Evolutionary conservation across 2,329 filamentous ascomycete genomes (phyloP), one percentile per base, ranked within the genome.

Genomic region (Paramyrothecium roridum): DNA sequence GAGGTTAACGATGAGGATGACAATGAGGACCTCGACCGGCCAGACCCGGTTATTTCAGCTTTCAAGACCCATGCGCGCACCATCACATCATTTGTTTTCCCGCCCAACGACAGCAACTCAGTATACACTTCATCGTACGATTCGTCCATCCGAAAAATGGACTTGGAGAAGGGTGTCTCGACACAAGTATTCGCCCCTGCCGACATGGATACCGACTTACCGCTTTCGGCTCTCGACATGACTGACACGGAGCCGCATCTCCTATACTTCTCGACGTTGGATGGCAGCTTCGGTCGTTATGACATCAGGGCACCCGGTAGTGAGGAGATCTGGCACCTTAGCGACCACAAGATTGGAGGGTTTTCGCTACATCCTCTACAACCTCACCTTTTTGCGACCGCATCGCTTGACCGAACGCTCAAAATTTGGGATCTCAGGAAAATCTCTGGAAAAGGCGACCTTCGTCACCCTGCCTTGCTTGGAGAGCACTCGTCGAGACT

Each of bases 261-360:
- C 3, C 76, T 99, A 1, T 89, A 92, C 66, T 98, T 97, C 72
- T 93, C 93, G 0, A 97, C 93, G 0, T 77, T 99, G 0, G 82
- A 90, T 34, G 95, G 95, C 2, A 79, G 78, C 0, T 87, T 98
- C 26, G 93, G 93, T 0, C 86, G 89, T 1, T 86, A 95, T 65
- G 95, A 99, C 65, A 80, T 88, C 54, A 85, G 93, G 8, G 80
- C 82, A 0, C 75, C 79, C 0, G 71, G 80, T 0, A 73, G 74
- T 8, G 79, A 84, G 3, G 83, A 91, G 17, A 76, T 89, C 1
- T 96, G 91, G 82, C 80, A 84, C 10, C 76, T 98, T 0, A 89
- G 87, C 0, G 92, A 96, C 53, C 93, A 96, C 70, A 99, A 99
- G 67, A 97, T 99, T 53, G 95, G 95, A 19, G 95, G 95, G 1